phyloP scores from a whole-genome alignment of 2,329 filamentous ascomycete genomes.

The Fusarium caatingaense region DNA sequence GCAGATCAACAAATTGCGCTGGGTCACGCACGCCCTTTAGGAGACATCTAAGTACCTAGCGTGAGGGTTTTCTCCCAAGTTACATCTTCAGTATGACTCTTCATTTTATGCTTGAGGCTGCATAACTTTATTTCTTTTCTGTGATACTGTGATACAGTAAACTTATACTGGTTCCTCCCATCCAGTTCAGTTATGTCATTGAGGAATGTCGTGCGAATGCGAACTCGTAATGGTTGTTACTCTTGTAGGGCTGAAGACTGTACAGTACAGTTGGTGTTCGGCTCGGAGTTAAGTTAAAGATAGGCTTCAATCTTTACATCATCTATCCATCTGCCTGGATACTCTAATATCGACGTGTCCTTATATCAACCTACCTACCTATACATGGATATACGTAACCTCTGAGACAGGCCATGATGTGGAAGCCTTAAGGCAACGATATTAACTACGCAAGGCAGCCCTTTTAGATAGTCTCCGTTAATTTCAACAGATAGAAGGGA shows the following conservation, averaged over 20 bases:
- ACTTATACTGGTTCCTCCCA: slow-evolving; percentile 2
- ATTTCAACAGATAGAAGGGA: slow-evolving; percentile 11
- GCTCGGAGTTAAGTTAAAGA: not conserved
- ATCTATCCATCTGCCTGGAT: not conserved
- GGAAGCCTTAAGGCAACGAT: slow-evolving; percentile 39
- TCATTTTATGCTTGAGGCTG: not conserved
- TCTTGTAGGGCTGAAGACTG: slow-evolving; percentile 25
- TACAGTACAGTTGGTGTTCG: not conserved
- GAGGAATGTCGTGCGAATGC: not conserved
- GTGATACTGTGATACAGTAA: slow-evolving; percentile 3
- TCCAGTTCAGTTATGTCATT: not conserved
- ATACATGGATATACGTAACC: slow-evolving; percentile 13
- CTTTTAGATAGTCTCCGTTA: slow-evolving; percentile 15
- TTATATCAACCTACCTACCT: not conserved
- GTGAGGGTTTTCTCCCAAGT: slow-evolving; percentile 26
- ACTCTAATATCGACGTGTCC: slow-evolving; percentile 15
- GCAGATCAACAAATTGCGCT: slow-evolving; percentile 5
- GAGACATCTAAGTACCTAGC: slow-evolving; percentile 29
- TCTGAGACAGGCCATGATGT: slow-evolving; percentile 5
- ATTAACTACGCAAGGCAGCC: slow-evolving; percentile 24
- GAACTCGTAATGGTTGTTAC: not conserved
- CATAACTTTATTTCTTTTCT: slow-evolving; percentile 3
- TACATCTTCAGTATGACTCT: not conserved
- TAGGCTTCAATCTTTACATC: not conserved
- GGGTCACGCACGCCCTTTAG: slow-evolving; percentile 34